phyloP scores from a whole-genome alignment of 2,329 filamentous ascomycete species.

The Meredithiella fracta region DNA sequence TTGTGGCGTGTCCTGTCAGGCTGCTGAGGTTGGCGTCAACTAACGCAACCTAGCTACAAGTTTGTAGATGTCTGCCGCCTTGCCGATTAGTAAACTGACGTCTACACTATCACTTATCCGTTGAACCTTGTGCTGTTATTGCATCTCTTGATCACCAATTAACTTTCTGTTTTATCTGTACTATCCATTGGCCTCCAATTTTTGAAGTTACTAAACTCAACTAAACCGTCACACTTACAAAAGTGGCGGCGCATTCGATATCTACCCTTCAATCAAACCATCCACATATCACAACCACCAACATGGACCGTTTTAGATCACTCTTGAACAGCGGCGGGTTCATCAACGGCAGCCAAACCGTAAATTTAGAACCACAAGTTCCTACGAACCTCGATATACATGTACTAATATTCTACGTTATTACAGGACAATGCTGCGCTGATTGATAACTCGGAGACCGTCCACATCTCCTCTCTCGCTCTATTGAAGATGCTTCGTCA shows the following conservation, averaged over 20 bases:
- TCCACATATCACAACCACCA: neutral
- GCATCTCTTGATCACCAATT: too few relatives aligned
- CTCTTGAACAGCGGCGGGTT: conserved; percentile 7
- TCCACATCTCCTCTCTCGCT: conserved; percentile 95
- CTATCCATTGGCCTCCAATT: neutral
- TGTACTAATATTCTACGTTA: neutral
- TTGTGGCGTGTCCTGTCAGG: conserved; percentile 12
- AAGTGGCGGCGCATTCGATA: neutral
- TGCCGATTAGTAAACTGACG: neutral
- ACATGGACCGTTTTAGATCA: conserved; percentile 13
- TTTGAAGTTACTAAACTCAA: neutral
- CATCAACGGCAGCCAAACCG: conserved; percentile 5
- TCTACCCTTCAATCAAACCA: neutral
- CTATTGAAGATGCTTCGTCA: conserved; percentile 97
- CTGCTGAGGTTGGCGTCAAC: conserved; percentile 15
- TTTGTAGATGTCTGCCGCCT: neutral
- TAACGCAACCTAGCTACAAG: conserved; percentile 5
- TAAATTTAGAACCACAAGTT: neutral
- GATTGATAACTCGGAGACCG: conserved; percentile 97
- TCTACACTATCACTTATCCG: neutral
- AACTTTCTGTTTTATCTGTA: neutral
- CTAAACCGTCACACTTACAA: neutral
- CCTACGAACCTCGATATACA: neutral
- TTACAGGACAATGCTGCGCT: conserved; percentile 70
- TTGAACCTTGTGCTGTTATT: neutral